phyloP scores from a whole-genome alignment of 2,329 filamentous ascomycete genomes.

The Dryadomyces quercivorus region DNA sequence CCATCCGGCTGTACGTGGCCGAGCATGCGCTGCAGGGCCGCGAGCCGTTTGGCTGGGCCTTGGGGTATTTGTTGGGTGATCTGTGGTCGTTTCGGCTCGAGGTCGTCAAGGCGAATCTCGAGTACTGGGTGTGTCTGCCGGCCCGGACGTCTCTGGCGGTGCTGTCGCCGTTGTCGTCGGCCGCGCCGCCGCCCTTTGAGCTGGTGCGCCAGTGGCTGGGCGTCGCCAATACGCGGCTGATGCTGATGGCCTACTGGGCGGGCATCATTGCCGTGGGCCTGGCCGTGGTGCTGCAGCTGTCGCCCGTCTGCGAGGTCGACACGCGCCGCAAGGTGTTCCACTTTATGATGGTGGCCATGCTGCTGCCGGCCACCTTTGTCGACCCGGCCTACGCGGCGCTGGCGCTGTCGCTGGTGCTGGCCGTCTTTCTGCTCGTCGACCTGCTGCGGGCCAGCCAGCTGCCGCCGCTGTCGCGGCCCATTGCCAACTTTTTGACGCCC shows the following conservation, averaged over 20 bases:
- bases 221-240: slow-evolving; percentile 68
- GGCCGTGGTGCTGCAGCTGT: slow-evolving; percentile 60
- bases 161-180: not conserved
- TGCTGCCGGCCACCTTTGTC: slow-evolving; percentile 74
- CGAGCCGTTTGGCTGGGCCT: slow-evolving; percentile 86
- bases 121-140: slow-evolving; percentile 66
- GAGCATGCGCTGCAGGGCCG: slow-evolving; percentile 53
- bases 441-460: slow-evolving; percentile 83
- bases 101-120: slow-evolving; percentile 55
- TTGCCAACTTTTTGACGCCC: slow-evolving; percentile 78
- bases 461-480: slow-evolving; percentile 73
- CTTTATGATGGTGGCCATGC: slow-evolving; percentile 95
- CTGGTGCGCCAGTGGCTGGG: slow-evolving; percentile 57
- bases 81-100: slow-evolving; percentile 58
- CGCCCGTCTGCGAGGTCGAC: slow-evolving; percentile 76
- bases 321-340: slow-evolving; percentile 95
- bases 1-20: slow-evolving; percentile 58
- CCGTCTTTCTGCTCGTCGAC: slow-evolving; percentile 79
- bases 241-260: slow-evolving; percentile 64
- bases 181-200: slow-evolving; percentile 26
- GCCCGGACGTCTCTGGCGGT: slow-evolving; percentile 13
- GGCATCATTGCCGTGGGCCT: slow-evolving; percentile 59
- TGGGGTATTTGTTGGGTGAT: slow-evolving; percentile 81
- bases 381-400: slow-evolving; percentile 77
- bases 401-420: slow-evolving; percentile 66